Evolutionary conservation across 2,329 filamentous ascomycete species (phyloP), one percentile per base, ranked within the genome.

Genomic region (Botrytis byssoidea): DNA sequence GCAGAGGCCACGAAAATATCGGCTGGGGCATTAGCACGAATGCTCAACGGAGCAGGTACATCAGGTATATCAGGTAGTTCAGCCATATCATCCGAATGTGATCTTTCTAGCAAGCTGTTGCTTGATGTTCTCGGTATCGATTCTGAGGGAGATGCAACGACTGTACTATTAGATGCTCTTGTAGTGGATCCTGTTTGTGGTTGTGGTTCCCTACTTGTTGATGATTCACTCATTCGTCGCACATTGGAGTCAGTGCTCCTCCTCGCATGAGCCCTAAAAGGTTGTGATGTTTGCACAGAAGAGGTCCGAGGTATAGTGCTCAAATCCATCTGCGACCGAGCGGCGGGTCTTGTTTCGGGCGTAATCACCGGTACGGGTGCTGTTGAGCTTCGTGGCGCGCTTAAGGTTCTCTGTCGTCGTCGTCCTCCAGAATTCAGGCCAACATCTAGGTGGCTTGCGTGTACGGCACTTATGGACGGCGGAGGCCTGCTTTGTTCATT

Each of bases 241-340:
- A 76, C 68, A 29, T 74, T 71, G 37, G 79, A 78, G 68, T 81
- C 79, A 35, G 79, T 81, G 57, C 72, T 79, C 55, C 79, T 81
- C 72, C 80, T 77, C 12, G 75, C 73, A 55, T 71, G 71, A 32
- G 79, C 76, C n/a, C 79, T 78, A 22, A 69, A 69, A 70, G 71
- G 55, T 29, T 70, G 63, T 35, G 57, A 32, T 44, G 67, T 44
- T 68, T 74, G 44, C 16, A 75, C 60, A 48, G 76, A 74, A 37
- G 75, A 71, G 71, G 79, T 78, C 37, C 75, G 75, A 73, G 85
- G 81, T 60, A 85, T 84, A 8, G 85, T 75, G 3, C 83, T 82
- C 14, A 94, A 83, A 79, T 94, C 92, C 2, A 89, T 92, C 65
- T 90, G 88, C 29, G 92, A 93, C 35, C 88, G 87, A 35, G 88